Evolutionary conservation across 2,329 filamentous ascomycete genomes (phyloP), one percentile per base, ranked within the genome.

Genomic region (Fusarium zealandicum): DNA sequence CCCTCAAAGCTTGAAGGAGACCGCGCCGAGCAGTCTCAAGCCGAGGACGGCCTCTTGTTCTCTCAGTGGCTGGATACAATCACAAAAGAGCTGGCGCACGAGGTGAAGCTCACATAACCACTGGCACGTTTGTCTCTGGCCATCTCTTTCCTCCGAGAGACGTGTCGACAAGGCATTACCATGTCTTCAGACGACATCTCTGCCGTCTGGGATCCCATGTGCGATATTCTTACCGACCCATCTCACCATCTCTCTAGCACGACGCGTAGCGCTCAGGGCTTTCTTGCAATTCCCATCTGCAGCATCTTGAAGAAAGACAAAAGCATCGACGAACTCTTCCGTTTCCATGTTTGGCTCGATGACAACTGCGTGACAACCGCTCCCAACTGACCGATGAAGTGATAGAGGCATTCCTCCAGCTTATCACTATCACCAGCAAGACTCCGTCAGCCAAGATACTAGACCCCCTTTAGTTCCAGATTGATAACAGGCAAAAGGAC

Each of bases 281-380:
- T 74, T 28, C 53, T 73, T 2, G 57, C 68, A 10, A 61, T 75
- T 3, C 65, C 72, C 1, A 64, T 76, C 3, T 76, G 72, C 59
- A 73, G 69, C 51, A 47, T 73, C 3, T 14, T 37, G 8, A 51
- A 70, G 5, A 54, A 65, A 13, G 59, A 73, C 25, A 70, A 69
- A 1, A 61, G 52, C 22, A 74, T 75, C 40, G 69, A 72, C 20
- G 69, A 74, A 40, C 68, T 74, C 1, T 68, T 70, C 44, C 68
- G 72, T 8, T 63, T 76, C 2, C 73, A 76, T 48, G 66, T 75
- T 6, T 71, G 70, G 69, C 46, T 73, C n/a, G n/a, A n/a, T n/a
- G n/a, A n/a, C n/a, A n/a, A n/a, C n/a, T n/a, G n/a, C n/a, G n/a
- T n/a, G n/a, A n/a, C n/a, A n/a, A n/a, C n/a, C n/a, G n/a, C n/a